Evolutionary conservation across 176 grass and related monocot species (phyloP).

Genomic region (Carex kokanica): DNA sequence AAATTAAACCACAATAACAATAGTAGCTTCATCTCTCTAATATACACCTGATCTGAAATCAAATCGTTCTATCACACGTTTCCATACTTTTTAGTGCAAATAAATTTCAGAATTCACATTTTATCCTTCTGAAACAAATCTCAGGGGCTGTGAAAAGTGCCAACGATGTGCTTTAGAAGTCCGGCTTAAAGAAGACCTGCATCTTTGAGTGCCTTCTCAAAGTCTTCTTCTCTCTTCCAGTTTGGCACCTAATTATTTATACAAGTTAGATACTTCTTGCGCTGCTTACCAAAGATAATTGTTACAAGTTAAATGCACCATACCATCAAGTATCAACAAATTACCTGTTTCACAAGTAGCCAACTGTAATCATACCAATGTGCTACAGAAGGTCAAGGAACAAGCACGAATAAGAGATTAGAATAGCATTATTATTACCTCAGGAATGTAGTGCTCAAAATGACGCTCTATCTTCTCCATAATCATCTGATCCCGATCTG

Average conservation of each 20-base stretch:
- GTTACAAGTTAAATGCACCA: background rate
- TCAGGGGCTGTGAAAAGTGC: background rate
- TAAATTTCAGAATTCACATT: background rate
- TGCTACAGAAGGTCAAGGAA: constrained; percentile 6
- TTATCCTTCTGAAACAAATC: background rate
- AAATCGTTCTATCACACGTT: background rate
- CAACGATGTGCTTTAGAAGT: background rate
- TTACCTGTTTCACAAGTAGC: background rate
- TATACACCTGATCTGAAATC: background rate
- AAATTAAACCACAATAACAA: background rate
- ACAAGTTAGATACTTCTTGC: background rate
- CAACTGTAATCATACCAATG: background rate
- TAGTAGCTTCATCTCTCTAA: background rate
- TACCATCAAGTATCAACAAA: background rate
- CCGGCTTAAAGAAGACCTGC: constrained; percentile 59
- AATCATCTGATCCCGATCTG: constrained; percentile 48
- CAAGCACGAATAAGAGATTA: background rate
- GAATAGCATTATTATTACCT: constrained; percentile 38
- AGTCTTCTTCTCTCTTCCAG: constrained; percentile 78
- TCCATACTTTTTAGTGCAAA: background rate
- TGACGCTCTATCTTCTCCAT: constrained; percentile 91
- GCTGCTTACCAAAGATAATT: background rate
- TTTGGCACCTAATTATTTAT: constrained; percentile 43
- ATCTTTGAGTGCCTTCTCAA: constrained; percentile 85
- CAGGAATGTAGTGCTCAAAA: constrained; percentile 58